phyloP scores from a whole-genome alignment of 345 rosid species.

The Lepidium didymum region DNA sequence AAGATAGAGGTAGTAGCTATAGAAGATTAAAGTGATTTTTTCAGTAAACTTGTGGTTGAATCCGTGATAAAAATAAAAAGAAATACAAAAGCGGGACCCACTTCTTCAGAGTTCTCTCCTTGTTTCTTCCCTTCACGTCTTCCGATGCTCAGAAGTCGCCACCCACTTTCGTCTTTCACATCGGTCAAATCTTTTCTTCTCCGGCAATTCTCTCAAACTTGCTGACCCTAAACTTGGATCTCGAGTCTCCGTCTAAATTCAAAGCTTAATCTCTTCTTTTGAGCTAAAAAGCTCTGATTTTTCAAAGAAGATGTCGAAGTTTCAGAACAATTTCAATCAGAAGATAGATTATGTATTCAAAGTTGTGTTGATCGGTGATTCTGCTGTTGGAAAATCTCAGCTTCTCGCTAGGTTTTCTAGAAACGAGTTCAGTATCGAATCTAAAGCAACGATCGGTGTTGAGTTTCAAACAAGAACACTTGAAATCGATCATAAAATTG shows the following conservation, averaged over 20 bases:
- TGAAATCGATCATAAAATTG: slow-evolving; percentile 43
- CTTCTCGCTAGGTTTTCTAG: slow-evolving; percentile 61
- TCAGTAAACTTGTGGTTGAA: too few species aligned
- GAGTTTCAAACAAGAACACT: slow-evolving; percentile 62
- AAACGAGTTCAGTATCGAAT: slow-evolving; percentile 52
- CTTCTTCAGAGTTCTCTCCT: not conserved
- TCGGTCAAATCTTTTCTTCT: not conserved
- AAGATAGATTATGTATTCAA: slow-evolving; percentile 66
- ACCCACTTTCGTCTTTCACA: not conserved
- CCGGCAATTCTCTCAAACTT: not conserved
- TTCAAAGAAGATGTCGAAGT: slow-evolving; percentile 29
- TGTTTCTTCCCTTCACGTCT: slow-evolving; percentile 15
- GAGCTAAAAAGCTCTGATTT: not conserved
- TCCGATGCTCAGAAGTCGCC: not conserved
- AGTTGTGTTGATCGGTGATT: slow-evolving; percentile 59
- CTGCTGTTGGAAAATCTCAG: slow-evolving; percentile 72
- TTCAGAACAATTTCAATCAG: slow-evolving; percentile 39
- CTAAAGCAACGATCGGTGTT: slow-evolving; percentile 69
- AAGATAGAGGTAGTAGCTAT: not conserved
- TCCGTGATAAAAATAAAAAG: not conserved
- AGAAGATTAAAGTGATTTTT: not conserved
- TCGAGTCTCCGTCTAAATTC: not conserved
- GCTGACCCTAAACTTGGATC: not conserved
- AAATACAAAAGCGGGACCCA: slow-evolving; percentile 8
- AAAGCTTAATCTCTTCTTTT: not conserved